A percentile compares a stretch with the other conserved stretches of the same genome.
phyloP scores from a whole-genome alignment of 148 eudicot genomes.

The Arctostaphylos glauca region DNA sequence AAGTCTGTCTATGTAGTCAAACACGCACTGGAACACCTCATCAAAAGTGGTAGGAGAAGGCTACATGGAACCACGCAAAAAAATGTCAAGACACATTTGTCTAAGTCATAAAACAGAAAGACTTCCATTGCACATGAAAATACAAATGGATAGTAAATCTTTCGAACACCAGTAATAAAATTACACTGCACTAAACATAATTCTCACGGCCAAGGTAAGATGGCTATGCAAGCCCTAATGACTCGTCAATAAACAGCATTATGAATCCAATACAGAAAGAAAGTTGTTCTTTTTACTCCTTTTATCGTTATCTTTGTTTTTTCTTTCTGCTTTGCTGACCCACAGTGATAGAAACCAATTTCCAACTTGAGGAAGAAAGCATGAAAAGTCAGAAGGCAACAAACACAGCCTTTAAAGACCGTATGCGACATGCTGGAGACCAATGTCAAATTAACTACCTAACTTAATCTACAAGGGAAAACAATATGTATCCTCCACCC shows the following conservation, averaged over 20 bases:
- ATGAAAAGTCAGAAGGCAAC: neutral
- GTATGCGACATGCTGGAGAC: neutral
- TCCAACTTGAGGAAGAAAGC: neutral
- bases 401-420: neutral
- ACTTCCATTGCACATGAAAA: neutral
- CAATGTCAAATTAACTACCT: neutral
- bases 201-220: neutral
- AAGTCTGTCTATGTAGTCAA: constrained; percentile 93
- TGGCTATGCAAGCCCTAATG: neutral
- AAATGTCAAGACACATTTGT: constrained; percentile 5
- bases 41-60: constrained; percentile 89
- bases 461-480: neutral
- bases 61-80: constrained; percentile 43
- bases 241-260: neutral
- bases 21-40: constrained; percentile 89
- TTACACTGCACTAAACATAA: neutral
- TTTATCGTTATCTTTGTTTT: neutral
- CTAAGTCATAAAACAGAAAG: neutral
- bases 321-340: neutral
- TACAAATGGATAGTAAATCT: neutral
- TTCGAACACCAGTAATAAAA: neutral
- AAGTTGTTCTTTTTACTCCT: neutral
- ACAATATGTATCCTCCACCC: neutral
- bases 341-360: neutral
- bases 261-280: neutral